A percentile compares a stretch with the other conserved stretches of the same genome.
phyloP scores from a whole-genome alignment of 2,329 filamentous ascomycete genomes.

The Alternaria triticimaculans region DNA sequence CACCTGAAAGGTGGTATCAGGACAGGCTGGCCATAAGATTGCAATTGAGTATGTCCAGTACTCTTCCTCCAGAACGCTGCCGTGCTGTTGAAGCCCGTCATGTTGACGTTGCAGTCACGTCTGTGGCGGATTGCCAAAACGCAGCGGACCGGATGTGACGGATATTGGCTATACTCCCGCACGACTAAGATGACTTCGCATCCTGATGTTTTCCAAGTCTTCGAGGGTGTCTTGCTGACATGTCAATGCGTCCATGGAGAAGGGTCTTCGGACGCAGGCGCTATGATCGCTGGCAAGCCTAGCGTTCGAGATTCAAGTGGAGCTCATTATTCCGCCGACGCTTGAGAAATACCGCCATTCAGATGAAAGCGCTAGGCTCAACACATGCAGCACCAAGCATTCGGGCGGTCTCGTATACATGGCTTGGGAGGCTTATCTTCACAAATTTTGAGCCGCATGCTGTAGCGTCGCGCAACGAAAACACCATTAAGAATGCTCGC shows the following conservation, averaged over 20 bases:
- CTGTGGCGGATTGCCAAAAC: neutral
- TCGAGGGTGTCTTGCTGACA: neutral
- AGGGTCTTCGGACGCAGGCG: neutral
- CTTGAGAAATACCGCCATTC: conserved; percentile 13
- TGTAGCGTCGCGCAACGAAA: neutral
- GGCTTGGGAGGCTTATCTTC: conserved; percentile 9
- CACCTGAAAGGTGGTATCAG: no score
- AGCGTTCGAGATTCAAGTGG: conserved; percentile 2
- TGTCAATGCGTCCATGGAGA: neutral
- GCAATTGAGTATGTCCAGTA: neutral
- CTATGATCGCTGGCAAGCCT: conserved; percentile 1
- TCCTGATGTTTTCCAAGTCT: neutral
- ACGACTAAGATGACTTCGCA: neutral
- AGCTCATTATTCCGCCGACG: conserved; percentile 6
- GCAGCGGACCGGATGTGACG: neutral
- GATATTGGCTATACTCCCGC: neutral
- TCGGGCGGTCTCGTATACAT: conserved; percentile 2
- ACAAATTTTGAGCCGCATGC: neutral
- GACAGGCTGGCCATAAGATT: neutral
- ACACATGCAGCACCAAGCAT: conserved; percentile 12
- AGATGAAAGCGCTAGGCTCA: neutral
- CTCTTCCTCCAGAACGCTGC: neutral
- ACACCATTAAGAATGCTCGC: neutral
- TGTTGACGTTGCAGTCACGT: neutral
- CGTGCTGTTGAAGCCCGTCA: neutral